Conservation (phyloP, 805 yeast species). For the Saturnispora bothae region DNA sequence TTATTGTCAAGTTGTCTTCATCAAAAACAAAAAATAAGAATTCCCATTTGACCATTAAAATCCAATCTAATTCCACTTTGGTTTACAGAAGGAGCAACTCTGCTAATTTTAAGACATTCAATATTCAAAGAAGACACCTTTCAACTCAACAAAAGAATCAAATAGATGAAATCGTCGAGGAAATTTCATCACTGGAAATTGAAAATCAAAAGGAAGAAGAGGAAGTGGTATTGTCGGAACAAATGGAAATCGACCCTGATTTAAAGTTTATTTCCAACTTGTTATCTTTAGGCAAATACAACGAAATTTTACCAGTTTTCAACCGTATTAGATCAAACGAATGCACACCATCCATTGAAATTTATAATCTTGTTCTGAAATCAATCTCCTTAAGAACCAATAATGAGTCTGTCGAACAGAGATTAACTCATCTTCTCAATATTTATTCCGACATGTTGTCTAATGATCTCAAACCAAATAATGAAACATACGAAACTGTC, state of each 20-base stretch:
- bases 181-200: neutral
- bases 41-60: constrained; percentile 22
- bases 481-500: constrained; percentile 42
- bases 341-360: constrained; percentile 38
- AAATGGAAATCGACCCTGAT: constrained; percentile 3
- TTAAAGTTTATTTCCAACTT: constrained; percentile 19
- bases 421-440: constrained; percentile 50
- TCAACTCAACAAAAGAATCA: constrained; percentile 4
- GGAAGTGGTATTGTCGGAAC: no score
- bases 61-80: constrained; percentile 17
- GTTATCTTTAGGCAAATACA: constrained; percentile 17
- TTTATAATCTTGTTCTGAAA: constrained; percentile 43
- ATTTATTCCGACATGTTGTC: constrained; percentile 59
- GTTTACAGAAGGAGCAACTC: constrained; percentile 25
- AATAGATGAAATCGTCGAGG: constrained; percentile 2
- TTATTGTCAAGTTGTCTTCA: constrained; percentile 14
- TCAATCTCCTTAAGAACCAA: constrained; percentile 45
- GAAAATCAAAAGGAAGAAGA: neutral
- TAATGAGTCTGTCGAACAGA: constrained; percentile 45
- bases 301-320: constrained; percentile 27
- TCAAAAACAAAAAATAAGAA: constrained; percentile 19
- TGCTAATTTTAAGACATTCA: constrained; percentile 18
- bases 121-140: constrained; percentile 12
- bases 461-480: constrained; percentile 44
- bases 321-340: constrained; percentile 24